Evolutionary conservation across 176 grass and related monocot species (phyloP), one percentile per base, ranked within the genome.

Genomic region (Ensete ventricosum): DNA sequence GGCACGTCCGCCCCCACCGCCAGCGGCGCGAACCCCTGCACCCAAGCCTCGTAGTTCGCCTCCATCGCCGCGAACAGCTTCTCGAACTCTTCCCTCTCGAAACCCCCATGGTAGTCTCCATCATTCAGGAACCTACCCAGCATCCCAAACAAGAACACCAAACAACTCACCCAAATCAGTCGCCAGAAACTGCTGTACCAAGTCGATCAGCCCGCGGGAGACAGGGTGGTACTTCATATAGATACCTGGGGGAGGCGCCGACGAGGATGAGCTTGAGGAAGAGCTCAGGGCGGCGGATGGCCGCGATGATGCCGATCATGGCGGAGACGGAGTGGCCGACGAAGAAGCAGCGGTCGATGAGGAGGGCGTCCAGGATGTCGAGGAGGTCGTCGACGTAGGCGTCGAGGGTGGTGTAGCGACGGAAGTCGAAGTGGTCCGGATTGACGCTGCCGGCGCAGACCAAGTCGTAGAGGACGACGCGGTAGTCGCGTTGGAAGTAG

Each of bases 391-490:
- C 95, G n/a, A 94, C 95, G 76, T 98, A 98, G 4, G 86, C 86
- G 67, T 98, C 95, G 19, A 98, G 84, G 34, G 73, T 85, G 84
- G 83, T 83, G 82, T 98, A 98, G 52, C 95, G 88, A 0, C 78
- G 80, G 82, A 98, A 98, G 81, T 98, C 88, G 82, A 98, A 98
- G 86, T 98, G 88, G 81, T 93, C 86, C 9, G 95, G 95, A 82
- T 91, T 91, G 57, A 98, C 95, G 77, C 90, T 93, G 64, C 95
- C 95, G 50, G 95, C 90, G 88, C 90, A 98, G 52, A 93, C 90
- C 14, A 93, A 88, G 78, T 98, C 95, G 83, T 98, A 98, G 59
- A 90, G 90, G 62, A 98, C 90, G 16, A 98, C 80, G 75, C 95
- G 90, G 86, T 89, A 71, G 34, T 98, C 91, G 64, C 90, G 90